A percentile compares a stretch with the other conserved stretches of the same genome.
Conservation (phyloP, 2,329 filamentous ascomycete species). For the Fusarium albosuccineum region DNA sequence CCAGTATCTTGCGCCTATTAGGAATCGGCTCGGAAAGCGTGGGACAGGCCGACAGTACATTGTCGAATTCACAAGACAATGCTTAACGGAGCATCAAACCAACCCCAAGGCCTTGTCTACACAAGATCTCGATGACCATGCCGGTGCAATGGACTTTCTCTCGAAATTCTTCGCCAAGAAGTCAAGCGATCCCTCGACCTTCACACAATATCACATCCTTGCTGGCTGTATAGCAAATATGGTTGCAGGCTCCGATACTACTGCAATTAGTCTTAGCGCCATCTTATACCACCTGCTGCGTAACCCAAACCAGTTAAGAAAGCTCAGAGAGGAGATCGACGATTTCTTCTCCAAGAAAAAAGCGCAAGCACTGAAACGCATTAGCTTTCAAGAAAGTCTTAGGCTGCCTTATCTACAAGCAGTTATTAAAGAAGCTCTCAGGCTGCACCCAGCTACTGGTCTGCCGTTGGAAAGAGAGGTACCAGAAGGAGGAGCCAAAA, state of each 20-base stretch:
- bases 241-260: constrained; percentile 12
- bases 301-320: constrained; percentile 1
- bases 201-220: constrained; percentile 8
- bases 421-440: neutral
- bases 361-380: neutral
- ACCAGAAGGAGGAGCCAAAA: neutral
- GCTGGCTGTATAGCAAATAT: constrained; percentile 2
- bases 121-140: neutral
- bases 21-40: neutral
- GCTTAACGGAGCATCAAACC: constrained; percentile 5
- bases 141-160: constrained; percentile 1
- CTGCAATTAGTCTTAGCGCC: constrained; percentile 3
- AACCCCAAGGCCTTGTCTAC: neutral
- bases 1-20: neutral
- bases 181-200: neutral
- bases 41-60: constrained; percentile 1
- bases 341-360: neutral
- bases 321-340: constrained; percentile 1
- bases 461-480: neutral
- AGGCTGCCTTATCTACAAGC: neutral
- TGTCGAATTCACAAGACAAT: constrained; percentile 7
- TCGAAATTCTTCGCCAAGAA: constrained; percentile 5
- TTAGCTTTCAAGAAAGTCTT: neutral
- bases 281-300: constrained; percentile 8
- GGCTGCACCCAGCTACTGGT: neutral